These are phyloP conservation scores for Nicotiana tomentosiformis DNA, from an alignment of 257 asterid genomes.

Conservation along the genomic window DNA sequence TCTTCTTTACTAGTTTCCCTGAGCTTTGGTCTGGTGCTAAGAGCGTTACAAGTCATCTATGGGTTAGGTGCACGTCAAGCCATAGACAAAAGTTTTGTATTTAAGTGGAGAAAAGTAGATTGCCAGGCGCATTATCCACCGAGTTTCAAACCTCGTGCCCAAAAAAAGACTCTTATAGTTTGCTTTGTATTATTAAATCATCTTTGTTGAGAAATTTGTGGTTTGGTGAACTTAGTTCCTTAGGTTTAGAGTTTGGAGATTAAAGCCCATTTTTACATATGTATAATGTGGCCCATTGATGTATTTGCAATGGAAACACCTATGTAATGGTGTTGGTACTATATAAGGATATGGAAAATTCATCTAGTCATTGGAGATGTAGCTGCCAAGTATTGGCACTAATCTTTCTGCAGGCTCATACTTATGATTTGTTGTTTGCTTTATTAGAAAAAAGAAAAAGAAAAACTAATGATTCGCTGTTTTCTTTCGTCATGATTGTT, in stretches of 20 bases:
- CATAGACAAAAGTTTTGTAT: too few relatives aligned
- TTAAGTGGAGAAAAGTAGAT: background rate
- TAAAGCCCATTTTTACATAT: background rate
- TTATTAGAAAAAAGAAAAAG: too few relatives aligned
- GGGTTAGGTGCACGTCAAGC: too few relatives aligned
- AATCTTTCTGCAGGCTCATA: background rate
- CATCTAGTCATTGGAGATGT: background rate
- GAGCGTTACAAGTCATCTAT: too few relatives aligned
- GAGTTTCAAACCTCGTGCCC: background rate
- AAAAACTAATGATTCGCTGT: background rate
- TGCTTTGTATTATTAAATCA: background rate
- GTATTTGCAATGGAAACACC: background rate
- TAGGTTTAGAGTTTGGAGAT: background rate
- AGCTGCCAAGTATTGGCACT: background rate
- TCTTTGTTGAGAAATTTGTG: background rate
- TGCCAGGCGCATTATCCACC: background rate
- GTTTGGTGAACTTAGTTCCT: background rate
- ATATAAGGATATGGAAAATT: background rate
- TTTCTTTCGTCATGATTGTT: background rate
- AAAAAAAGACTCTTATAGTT: too few relatives aligned
- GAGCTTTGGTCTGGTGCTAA: background rate
- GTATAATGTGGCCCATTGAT: background rate
- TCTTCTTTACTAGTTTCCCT: background rate
- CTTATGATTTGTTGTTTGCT: background rate
- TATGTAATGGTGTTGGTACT: background rate